These are phyloP conservation scores for Cyclotella choctawhatcheeana DNA, from an alignment of 108 stramenopile genomes.

Conservation along the genomic window DNA sequence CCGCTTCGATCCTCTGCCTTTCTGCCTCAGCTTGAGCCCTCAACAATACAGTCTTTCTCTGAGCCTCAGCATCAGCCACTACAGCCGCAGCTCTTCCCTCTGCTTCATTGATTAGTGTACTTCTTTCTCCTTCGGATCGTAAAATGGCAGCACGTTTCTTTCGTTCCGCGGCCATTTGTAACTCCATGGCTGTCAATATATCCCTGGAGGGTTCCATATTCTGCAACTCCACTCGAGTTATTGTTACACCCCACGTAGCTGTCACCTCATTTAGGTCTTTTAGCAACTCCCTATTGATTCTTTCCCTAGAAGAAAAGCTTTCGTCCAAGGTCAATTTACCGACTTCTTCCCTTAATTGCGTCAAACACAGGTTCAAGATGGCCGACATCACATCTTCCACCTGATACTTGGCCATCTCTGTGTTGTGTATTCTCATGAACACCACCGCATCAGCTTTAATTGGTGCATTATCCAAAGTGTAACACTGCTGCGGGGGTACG, in stretches of 20 bases:
- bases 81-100: slow-evolving; percentile 33
- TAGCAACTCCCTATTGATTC: slow-evolving; percentile 32
- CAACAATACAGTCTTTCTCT: slow-evolving; percentile 6
- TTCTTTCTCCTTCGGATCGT: slow-evolving; percentile 43
- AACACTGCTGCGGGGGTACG: slow-evolving; percentile 49
- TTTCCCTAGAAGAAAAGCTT: slow-evolving; percentile 45
- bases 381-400: slow-evolving; percentile 35
- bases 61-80: slow-evolving; percentile 42
- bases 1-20: slow-evolving; percentile 6
- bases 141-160: slow-evolving; percentile 49
- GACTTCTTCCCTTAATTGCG: slow-evolving; percentile 45
- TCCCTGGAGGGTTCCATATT: slow-evolving; percentile 38
- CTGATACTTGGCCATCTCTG: slow-evolving; percentile 33
- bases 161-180: slow-evolving; percentile 58
- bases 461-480: slow-evolving; percentile 46
- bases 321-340: slow-evolving; percentile 49
- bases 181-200: slow-evolving; percentile 51
- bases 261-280: slow-evolving; percentile 41
- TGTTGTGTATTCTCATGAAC: slow-evolving; percentile 26
- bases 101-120: slow-evolving; percentile 39
- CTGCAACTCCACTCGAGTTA: slow-evolving; percentile 51
- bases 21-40: slow-evolving; percentile 3
- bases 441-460: slow-evolving; percentile 51
- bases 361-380: slow-evolving; percentile 43
- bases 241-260: slow-evolving; percentile 43